A percentile compares a stretch with the other conserved stretches of the same genome.
phyloP scores from a whole-genome alignment of 495 filamentous ascomycete species.

The Tuber magnatum region DNA sequence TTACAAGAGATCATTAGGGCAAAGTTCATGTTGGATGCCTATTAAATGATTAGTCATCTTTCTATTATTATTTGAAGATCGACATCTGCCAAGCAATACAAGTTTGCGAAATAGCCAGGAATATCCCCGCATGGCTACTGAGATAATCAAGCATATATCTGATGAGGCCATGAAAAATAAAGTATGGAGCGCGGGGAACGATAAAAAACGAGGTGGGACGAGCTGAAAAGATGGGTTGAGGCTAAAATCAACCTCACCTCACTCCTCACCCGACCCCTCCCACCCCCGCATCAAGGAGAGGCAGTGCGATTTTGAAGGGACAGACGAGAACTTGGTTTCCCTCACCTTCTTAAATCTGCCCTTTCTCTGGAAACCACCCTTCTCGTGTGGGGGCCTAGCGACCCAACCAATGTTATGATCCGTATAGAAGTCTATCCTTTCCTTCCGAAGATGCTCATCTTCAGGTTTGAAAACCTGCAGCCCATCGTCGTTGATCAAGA shows the following conservation, averaged over 20 bases:
- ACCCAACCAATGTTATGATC: slow-evolving; percentile 70
- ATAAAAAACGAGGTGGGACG: not conserved
- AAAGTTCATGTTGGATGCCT: slow-evolving; percentile 84
- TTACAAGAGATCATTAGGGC: slow-evolving; percentile 66
- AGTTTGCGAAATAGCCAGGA: not conserved
- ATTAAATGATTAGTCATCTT: slow-evolving; percentile 26
- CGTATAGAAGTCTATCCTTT: slow-evolving; percentile 56
- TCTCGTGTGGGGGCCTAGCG: slow-evolving; percentile 58
- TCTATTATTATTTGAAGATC: not conserved
- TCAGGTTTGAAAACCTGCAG: slow-evolving; percentile 54
- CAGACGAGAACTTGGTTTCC: slow-evolving; percentile 7
- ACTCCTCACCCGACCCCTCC: slow-evolving; percentile 13
- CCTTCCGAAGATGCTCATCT: slow-evolving; percentile 47
- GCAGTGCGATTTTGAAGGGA: not conserved
- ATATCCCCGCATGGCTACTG: slow-evolving; percentile 6
- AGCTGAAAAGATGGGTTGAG: slow-evolving; percentile 7
- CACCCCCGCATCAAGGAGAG: not conserved
- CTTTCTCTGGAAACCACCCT: slow-evolving; percentile 55
- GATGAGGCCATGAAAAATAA: slow-evolving; percentile 6
- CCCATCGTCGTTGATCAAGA: slow-evolving; percentile 76
- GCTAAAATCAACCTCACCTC: slow-evolving; percentile 15
- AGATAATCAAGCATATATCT: slow-evolving; percentile 16
- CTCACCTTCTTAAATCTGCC: slow-evolving; percentile 51
- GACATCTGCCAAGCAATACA: not conserved
- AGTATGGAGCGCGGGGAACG: not conserved